Conservation (phyloP, 768 basidiomycete genomes). For the Tremella fuciformis region DNA sequence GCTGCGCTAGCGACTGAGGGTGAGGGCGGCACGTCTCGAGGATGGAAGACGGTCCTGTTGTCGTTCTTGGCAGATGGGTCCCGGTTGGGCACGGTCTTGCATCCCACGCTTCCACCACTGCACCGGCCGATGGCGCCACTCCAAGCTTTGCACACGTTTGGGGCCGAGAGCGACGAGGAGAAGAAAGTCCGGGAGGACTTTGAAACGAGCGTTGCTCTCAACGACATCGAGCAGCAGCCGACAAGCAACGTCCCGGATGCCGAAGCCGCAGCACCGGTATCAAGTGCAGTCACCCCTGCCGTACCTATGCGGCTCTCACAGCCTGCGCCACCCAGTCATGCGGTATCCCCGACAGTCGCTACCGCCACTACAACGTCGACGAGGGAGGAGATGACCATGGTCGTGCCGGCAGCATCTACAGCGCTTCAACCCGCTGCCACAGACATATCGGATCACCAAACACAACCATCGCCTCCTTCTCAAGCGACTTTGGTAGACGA, state of each 20-base stretch:
- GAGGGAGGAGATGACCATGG: too few relatives aligned
- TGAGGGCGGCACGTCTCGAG: constrained; percentile 32
- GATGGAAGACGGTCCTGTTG: constrained; percentile 44
- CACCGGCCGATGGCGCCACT: constrained; percentile 41
- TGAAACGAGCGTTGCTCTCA: constrained; percentile 19
- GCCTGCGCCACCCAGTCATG: too few relatives aligned
- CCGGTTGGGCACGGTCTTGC: constrained; percentile 23
- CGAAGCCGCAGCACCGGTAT: too few relatives aligned
- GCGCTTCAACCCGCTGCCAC: too few relatives aligned
- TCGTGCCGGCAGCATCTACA: too few relatives aligned
- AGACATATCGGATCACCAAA: too few relatives aligned
- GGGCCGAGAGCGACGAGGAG: constrained; percentile 38
- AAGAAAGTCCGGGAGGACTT: constrained; percentile 31
- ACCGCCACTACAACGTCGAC: too few relatives aligned
- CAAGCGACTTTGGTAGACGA: not conserved
- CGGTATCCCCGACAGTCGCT: too few relatives aligned
- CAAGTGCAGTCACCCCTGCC: too few relatives aligned
- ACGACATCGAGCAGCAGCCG: constrained; percentile 19
- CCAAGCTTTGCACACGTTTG: constrained; percentile 40
- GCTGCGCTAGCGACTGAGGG: constrained; percentile 31
- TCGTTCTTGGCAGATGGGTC: not conserved
- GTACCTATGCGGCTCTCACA: too few relatives aligned
- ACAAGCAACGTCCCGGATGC: not conserved
- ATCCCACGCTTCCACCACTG: constrained; percentile 44
- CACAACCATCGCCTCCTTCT: too few relatives aligned